Evolutionary conservation across 208 protist genomes (phyloP), one percentile per base, ranked within the genome.

Genomic region (Trypanosoma cruzi): DNA sequence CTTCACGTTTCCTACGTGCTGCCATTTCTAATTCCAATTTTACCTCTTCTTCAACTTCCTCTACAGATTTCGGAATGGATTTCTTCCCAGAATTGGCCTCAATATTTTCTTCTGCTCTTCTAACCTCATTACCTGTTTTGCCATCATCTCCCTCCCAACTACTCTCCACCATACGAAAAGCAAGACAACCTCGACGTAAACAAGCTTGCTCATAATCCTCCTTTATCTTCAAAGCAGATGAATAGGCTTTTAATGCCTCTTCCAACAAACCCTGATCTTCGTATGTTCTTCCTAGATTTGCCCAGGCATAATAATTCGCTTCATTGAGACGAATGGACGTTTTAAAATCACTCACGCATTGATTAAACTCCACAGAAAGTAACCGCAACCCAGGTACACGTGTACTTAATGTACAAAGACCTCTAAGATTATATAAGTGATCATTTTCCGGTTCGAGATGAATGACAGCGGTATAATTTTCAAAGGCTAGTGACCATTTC

Each of bases 381-480:
- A 97, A 64, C 14, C 77, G 86, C 42, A 98, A 60, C n/a, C 86
- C 92, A 18, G 92, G 86, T n/a, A 94, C 85, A 28, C 86, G 82
- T 31, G 62, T 75, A 52, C 79, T 74, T 57, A 93, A 66, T 20
- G 86, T 78, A 71, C 88, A 92, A 7, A 96, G 54, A 14, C 93
- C 96, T 5, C 96, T 85, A 82, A 97, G 94, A 75, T 98, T 97
- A 77, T 91, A 98, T 53, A 90, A 90, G 61, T 98, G 89, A 64
- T 93, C 92, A 75, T 97, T 97, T 20, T 89, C 73, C 0, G 92
- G 86, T 37, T 98, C 90, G 53, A 97, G 53, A 3, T 79, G 71
- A 24, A 98, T 87, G 50, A 96, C 84, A 55, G 80, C 86, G 20
- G 77, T 92, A 69, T 97, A 97, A 80, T 98, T 93, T 50, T 88